Conservation (phyloP, 352 stramenopile genomes). For the Pythium dissotocum region DNA sequence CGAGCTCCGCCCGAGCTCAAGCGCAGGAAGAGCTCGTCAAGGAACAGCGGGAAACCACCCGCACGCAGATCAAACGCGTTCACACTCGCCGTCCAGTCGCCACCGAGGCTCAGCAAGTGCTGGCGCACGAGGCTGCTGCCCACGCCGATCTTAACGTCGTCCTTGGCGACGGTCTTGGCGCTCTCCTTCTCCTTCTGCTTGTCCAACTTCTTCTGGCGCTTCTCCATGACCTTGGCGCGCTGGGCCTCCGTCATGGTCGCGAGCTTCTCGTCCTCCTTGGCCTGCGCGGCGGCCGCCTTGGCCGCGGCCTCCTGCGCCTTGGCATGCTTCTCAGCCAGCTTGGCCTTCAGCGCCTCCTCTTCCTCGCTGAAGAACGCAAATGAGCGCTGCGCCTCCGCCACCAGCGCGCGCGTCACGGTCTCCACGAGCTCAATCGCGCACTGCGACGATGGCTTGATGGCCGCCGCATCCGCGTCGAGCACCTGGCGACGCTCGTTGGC, state of each 20-base stretch:
- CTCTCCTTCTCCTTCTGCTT: slow-evolving; percentile 83
- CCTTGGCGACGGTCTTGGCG: slow-evolving; percentile 65
- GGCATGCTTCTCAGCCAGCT: slow-evolving; percentile 53
- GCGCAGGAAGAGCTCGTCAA: slow-evolving; percentile 68
- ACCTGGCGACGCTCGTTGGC: slow-evolving; percentile 49
- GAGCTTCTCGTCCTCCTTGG: slow-evolving; percentile 86
- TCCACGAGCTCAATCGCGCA: slow-evolving; percentile 59
- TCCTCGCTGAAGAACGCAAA: slow-evolving; percentile 63
- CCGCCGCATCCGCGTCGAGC: slow-evolving; percentile 20
- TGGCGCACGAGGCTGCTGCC: slow-evolving; percentile 67
- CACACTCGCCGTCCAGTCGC: slow-evolving; percentile 27
- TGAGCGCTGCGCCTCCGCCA: slow-evolving; percentile 48
- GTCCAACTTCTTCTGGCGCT: slow-evolving; percentile 63
- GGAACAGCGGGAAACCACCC: slow-evolving; percentile 39
- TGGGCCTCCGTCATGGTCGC: slow-evolving; percentile 76
- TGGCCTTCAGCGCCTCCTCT: slow-evolving; percentile 56
- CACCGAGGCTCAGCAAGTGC: slow-evolving; percentile 30
- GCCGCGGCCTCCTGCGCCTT: slow-evolving; percentile 66
- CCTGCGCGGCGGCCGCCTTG: slow-evolving; percentile 67
- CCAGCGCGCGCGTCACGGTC: slow-evolving; percentile 38
- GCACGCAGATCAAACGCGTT: slow-evolving; percentile 66
- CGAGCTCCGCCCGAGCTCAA: slow-evolving; percentile 70
- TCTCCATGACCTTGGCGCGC: slow-evolving; percentile 41
- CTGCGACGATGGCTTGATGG: slow-evolving; percentile 27
- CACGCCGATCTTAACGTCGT: slow-evolving; percentile 65